Conservation (phyloP, 225 moss, liverwort and hornwort genomes). For the Marchantia paleacea region DNA sequence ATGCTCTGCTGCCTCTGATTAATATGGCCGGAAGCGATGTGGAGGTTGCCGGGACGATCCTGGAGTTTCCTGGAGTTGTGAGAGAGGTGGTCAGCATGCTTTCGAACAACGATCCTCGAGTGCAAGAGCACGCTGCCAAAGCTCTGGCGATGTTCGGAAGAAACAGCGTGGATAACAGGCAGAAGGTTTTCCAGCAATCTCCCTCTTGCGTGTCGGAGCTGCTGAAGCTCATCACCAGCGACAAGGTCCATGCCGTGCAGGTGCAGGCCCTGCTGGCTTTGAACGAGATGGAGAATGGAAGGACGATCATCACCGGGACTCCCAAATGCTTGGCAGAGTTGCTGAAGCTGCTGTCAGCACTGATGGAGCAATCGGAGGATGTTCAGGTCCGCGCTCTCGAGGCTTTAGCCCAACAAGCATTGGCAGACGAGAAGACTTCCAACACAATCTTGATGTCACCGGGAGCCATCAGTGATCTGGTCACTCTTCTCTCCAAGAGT, state of each 20-base stretch:
- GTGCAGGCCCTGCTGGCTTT: constrained; percentile 21
- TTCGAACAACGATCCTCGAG: constrained; percentile 13
- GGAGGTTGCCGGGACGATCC: constrained; percentile 14
- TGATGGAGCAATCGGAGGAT: constrained; percentile 15
- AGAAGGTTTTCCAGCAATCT: constrained; percentile 12
- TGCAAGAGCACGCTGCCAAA: constrained; percentile 20
- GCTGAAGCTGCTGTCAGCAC: constrained; percentile 10
- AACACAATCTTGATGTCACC: constrained; percentile 4
- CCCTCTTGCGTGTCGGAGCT: constrained; percentile 15
- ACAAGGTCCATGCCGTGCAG: not conserved
- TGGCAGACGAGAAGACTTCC: constrained; percentile 12
- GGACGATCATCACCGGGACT: constrained; percentile 16
- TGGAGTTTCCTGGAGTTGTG: constrained; percentile 10
- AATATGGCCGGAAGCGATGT: constrained; percentile 16
- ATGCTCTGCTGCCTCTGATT: constrained; percentile 12
- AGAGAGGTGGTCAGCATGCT: constrained; percentile 9
- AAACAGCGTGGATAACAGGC: constrained; percentile 9
- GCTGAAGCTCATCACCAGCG: constrained; percentile 18
- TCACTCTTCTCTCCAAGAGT: constrained; percentile 17
- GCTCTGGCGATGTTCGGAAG: constrained; percentile 26
- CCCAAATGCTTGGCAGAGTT: constrained; percentile 14
- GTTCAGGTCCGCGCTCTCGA: constrained; percentile 21
- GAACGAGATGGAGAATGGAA: constrained; percentile 23
- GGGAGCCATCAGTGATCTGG: constrained; percentile 18
- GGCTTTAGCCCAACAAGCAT: constrained; percentile 19